Base-by-base conservation (phyloP, 1,284 basidiomycete species). In the Xanthoconium separans region DNA sequence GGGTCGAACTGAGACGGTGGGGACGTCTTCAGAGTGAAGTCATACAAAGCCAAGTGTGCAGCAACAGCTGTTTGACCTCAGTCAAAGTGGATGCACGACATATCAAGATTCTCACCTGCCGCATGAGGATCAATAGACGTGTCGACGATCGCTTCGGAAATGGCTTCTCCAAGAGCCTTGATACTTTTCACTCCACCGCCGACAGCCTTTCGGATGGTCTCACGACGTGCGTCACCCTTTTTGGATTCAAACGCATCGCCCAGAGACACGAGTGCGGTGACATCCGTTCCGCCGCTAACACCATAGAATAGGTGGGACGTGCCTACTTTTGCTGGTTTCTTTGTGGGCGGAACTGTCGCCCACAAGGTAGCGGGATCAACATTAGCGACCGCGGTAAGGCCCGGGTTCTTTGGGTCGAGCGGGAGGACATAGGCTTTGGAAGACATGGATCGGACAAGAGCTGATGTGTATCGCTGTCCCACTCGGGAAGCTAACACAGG, bases 21-120 rank as follows among this genome's bases (percentile, higher is more conserved):
- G 3, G 75, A 74, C 0, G 90, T 93, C 71, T 93, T 92, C 62
- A 93, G 74, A 2, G 83, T 81, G 65, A 91, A 93, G 53, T 82
- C 80, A 72, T 88, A 93, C 41, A 80, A 64, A 3, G 88, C 87
- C 56, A 93, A 76, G 62, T 89, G 77, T 2, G 91, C 83, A 4
- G 84, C 90, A 49, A 91, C 88, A 36, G 91, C 91, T 88, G 29
- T 31, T 34, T 11, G 1, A 3, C 18, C 33, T 57, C 47, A 57
- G 54, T 33, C 1, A 12, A 18, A 15, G 24, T 1, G 6, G 12
- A 11, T 16, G 6, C 9, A n/a, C 6, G 33, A 44, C 9, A 2
- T 1, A 48, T 31, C 22, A 20, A 43, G 15, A 4, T 39, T 37
- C 73, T 50, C 58, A 88, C 87, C 85, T 54, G 88, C 83, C 57